These are phyloP conservation scores for Phyllosticta capitalensis DNA, from an alignment of 2,329 filamentous ascomycete species.

Conservation along the genomic window DNA sequence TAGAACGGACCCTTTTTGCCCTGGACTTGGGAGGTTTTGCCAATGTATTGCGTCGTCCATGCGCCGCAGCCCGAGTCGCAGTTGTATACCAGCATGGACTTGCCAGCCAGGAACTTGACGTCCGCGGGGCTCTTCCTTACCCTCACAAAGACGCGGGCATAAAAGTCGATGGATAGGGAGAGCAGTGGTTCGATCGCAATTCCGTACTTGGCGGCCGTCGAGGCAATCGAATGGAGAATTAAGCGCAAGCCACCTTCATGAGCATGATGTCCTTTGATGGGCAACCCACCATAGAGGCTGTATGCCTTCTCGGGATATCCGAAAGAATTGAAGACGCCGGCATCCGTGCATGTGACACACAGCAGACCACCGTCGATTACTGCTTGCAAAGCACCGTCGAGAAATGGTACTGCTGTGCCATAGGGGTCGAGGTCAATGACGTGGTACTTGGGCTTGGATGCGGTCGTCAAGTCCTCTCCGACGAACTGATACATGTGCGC, in stretches of 20 bases:
- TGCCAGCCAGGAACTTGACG: conserved; percentile 83
- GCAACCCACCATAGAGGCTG: conserved; percentile 84
- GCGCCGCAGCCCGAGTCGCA: conserved; percentile 89
- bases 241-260: conserved; percentile 86
- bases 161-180: conserved; percentile 93
- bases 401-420: conserved; percentile 82
- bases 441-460: conserved; percentile 57
- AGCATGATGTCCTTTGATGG: conserved; percentile 72
- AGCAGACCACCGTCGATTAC: conserved; percentile 82
- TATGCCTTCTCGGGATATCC: conserved; percentile 93
- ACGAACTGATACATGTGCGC: conserved; percentile 79
- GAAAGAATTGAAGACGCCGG: conserved; percentile 86
- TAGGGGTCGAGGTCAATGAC: conserved; percentile 97
- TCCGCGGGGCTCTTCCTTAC: conserved; percentile 70
- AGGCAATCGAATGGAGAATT: conserved; percentile 72
- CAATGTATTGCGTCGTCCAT: conserved; percentile 74
- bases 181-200: conserved; percentile 82
- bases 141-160: conserved; percentile 78
- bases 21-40: conserved; percentile 54
- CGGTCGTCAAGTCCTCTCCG: conserved; percentile 34
- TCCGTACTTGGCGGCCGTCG: conserved; percentile 74
- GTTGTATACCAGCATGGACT: conserved; percentile 86
- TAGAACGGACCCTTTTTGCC: conserved; percentile 66
- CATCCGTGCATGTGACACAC: conserved; percentile 94
- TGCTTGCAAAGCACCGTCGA: conserved; percentile 82